Conservation (phyloP, 768 basidiomycete species). For the Rhizopogon salebrosus region DNA sequence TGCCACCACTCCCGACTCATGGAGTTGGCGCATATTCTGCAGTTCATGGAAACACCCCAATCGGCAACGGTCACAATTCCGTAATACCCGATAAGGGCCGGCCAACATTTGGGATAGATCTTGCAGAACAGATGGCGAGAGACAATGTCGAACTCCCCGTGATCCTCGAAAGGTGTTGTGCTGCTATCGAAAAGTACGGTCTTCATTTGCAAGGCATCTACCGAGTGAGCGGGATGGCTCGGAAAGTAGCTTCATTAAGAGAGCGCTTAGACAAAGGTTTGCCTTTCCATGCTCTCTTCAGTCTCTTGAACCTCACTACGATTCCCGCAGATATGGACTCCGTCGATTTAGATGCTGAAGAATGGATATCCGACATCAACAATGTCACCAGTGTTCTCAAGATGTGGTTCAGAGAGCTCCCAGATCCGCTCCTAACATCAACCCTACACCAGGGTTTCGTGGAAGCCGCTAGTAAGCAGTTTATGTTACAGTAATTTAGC, state of each 20-base stretch:
- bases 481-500: neutral
- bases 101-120: constrained; percentile 90
- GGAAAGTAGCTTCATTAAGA: constrained; percentile 79
- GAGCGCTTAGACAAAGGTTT: constrained; percentile 81
- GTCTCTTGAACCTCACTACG: constrained; percentile 17
- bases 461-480: constrained; percentile 83
- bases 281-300: constrained; percentile 4
- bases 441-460: constrained; percentile 87
- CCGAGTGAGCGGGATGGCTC: constrained; percentile 86
- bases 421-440: constrained; percentile 86
- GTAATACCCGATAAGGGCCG: constrained; percentile 51
- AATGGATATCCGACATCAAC: constrained; percentile 94
- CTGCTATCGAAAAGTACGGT: constrained; percentile 89
- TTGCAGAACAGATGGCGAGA: constrained; percentile 89
- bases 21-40: constrained; percentile 21
- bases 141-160: constrained; percentile 87
- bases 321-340: constrained; percentile 64
- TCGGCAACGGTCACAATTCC: constrained; percentile 23
- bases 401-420: constrained; percentile 93
- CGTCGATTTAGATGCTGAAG: constrained; percentile 81
- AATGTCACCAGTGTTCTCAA: constrained; percentile 93
- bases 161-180: constrained; percentile 83
- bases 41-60: constrained; percentile 19
- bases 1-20: constrained; percentile 56
- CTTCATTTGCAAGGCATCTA: constrained; percentile 85